phyloP scores from a whole-genome alignment of 768 basidiomycete species.

The Dacryopinax spathularia region DNA sequence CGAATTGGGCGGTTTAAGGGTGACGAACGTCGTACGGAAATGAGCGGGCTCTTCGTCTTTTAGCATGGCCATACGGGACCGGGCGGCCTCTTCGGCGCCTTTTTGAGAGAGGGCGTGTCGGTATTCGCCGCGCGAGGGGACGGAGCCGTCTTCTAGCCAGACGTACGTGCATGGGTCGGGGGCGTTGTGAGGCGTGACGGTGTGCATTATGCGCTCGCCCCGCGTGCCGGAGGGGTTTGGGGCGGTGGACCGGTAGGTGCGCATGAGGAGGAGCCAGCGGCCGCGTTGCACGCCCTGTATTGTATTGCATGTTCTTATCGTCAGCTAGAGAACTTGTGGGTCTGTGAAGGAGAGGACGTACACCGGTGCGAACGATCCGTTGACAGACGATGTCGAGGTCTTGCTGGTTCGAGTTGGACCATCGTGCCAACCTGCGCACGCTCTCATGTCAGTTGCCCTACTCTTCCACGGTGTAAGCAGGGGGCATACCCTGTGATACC shows the following conservation, averaged over 20 bases:
- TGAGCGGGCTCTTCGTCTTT: slow-evolving; percentile 31
- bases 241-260: slow-evolving; percentile 61
- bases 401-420: slow-evolving; percentile 67
- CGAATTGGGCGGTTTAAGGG: slow-evolving; percentile 55
- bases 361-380: slow-evolving; percentile 58
- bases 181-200: not conserved
- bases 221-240: slow-evolving; percentile 16
- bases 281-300: slow-evolving; percentile 46
- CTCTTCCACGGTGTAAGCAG: not conserved
- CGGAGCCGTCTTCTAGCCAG: not conserved
- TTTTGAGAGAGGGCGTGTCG: not conserved
- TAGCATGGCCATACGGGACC: slow-evolving; percentile 11
- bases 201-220: not conserved
- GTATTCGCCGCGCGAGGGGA: not conserved
- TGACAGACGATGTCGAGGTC: slow-evolving; percentile 54
- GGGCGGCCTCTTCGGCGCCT: not conserved
- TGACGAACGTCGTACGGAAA: slow-evolving; percentile 63
- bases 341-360: slow-evolving; percentile 12
- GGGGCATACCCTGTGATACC: slow-evolving; percentile 53
- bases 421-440: slow-evolving; percentile 49
- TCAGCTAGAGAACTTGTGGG: slow-evolving; percentile 11
- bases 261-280: slow-evolving; percentile 54
- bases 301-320: slow-evolving; percentile 7
- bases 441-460: not conserved
- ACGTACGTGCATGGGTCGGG: not conserved